These are phyloP conservation scores for Candida coquimbonensis DNA, from an alignment of 805 yeast genomes.

Conservation along the genomic window DNA sequence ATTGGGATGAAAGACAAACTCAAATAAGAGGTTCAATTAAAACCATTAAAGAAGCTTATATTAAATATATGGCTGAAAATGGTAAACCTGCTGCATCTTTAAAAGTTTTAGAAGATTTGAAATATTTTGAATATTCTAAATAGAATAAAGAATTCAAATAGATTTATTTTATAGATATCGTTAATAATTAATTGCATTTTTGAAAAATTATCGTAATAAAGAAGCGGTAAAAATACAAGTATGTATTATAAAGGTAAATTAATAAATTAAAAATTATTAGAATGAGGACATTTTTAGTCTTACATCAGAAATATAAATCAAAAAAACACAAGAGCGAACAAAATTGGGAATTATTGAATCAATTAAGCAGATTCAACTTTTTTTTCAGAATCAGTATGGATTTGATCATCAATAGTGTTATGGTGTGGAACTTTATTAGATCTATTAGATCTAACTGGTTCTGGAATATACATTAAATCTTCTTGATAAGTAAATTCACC, in stretches of 20 bases:
- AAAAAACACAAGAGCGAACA: background rate
- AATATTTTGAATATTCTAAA: conserved; percentile 28
- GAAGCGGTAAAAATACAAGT: no score
- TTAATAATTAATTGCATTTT: background rate
- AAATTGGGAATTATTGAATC: background rate
- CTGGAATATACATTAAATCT: conserved; percentile 61
- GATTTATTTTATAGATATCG: background rate
- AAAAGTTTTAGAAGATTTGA: conserved; percentile 32
- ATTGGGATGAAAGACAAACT: conserved; percentile 44
- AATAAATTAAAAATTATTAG: background rate
- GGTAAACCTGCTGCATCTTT: conserved; percentile 32
- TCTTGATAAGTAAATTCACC: conserved; percentile 80
- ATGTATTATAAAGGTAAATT: background rate
- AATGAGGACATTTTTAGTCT: no score
- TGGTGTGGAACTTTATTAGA: conserved; percentile 23
- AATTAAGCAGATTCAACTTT: background rate
- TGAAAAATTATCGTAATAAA: no score
- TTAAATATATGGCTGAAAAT: conserved; percentile 29
- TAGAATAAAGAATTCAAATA: background rate
- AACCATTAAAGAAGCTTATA: conserved; percentile 37
- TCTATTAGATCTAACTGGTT: conserved; percentile 63
- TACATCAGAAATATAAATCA: background rate
- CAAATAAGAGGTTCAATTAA: conserved; percentile 37
- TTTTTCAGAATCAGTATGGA: conserved; percentile 8
- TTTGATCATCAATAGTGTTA: conserved; percentile 29